Evolutionary conservation across 495 filamentous ascomycete genomes (phyloP), one percentile per base, ranked within the genome.

Genomic region (Annulohypoxylon stygium): DNA sequence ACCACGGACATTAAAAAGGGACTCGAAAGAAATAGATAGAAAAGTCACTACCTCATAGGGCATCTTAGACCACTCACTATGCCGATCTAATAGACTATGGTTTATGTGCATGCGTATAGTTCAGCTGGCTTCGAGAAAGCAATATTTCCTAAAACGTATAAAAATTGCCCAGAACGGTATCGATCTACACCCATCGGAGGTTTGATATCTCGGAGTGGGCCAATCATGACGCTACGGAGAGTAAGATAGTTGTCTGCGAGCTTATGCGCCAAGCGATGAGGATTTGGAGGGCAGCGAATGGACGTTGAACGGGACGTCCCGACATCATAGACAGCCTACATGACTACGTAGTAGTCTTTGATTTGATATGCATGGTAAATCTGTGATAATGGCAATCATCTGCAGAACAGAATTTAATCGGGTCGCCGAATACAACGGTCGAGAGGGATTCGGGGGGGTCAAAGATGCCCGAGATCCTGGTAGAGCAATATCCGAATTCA

Each of bases 121-220:
- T 74, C 71, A 74, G 71, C 71, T 70, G 2, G 33, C 45, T 23
- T 53, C 57, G 14, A 7, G 26, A 74, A 30, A 54, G 37, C 48
- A 65, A 65, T 36, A 59, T 20, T 74, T 53, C 72, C 72, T 34
- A 70, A 75, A 67, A 34, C n/a, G 58, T 70, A 67, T 60, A 70
- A 25, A 53, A 45, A 67, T 33, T 0, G 25, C 50, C 50, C 16
- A 53, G 33, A 53, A 41, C 3, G 67, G 67, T 20, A 70, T 47
- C 23, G 72, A 75, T 75, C 67, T 63, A 25, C 72, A n/a, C 10
- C 30, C 30, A 9, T 20, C 55, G 16, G 48, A 16, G 41, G 23
- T 69, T 45, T 30, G 70, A 67, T 62, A 47, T 70, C 65, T 53
- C 33, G 30, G 58, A 60, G 45, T 37, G 37, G 39, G 34, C 63